Percentiles rank a stretch among this genome's conserved stretches.
phyloP scores from a whole-genome alignment of 306 rosid genomes.

The Lathyrus sativus region DNA sequence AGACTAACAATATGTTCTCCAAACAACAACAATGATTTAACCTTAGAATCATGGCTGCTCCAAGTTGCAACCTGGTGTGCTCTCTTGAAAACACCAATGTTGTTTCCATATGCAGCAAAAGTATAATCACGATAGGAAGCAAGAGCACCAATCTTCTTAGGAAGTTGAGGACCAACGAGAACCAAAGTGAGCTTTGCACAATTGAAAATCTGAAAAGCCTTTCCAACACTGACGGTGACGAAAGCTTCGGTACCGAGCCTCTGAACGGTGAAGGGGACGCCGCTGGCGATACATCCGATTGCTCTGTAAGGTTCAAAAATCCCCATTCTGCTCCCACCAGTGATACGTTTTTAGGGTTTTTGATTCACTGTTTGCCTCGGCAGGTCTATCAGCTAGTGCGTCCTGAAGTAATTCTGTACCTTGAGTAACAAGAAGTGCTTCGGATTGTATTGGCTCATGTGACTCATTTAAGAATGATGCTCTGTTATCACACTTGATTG shows the following conservation, averaged over 20 bases:
- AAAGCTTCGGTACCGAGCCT: conserved; percentile 90
- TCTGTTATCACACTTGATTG: too few relatives aligned
- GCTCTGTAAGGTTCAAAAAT: conserved; percentile 86
- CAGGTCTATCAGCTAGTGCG: too few relatives aligned
- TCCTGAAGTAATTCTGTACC: too few relatives aligned
- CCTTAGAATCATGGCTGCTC: conserved; percentile 70
- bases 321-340: conserved; percentile 51
- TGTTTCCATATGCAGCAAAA: conserved; percentile 69
- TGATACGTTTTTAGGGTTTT: too few relatives aligned
- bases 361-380: too few relatives aligned
- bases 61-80: conserved; percentile 88
- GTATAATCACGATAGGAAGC: conserved; percentile 84
- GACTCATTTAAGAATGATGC: too few relatives aligned
- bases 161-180: conserved; percentile 78
- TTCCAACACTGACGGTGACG: conserved; percentile 82
- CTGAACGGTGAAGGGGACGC: conserved; percentile 77
- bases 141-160: conserved; percentile 84
- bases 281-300: conserved; percentile 75
- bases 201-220: conserved; percentile 86
- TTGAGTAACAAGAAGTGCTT: too few relatives aligned
- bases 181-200: conserved; percentile 83
- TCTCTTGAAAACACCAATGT: conserved; percentile 76
- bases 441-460: too few relatives aligned
- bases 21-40: conserved; percentile 68
- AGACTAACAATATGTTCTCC: conserved; percentile 80